Conservation (phyloP, 768 basidiomycete genomes). For the Sporobolomyces phaffii region DNA sequence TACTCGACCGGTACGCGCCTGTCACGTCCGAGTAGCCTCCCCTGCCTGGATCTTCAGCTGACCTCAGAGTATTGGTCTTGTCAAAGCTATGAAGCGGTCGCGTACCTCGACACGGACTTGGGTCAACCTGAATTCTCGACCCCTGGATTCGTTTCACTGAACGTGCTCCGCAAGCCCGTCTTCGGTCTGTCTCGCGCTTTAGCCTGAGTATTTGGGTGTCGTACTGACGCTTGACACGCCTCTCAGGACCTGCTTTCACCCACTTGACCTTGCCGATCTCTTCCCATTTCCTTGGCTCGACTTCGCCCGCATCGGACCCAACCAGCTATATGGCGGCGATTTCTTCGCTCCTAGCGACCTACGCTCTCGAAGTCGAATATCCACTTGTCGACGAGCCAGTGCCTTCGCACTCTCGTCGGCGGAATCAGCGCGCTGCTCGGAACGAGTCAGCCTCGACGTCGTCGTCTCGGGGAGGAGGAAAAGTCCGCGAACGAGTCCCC, state of each 20-base stretch:
- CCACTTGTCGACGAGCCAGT: constrained; percentile 43
- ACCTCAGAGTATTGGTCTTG: constrained; percentile 29
- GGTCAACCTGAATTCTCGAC: constrained; percentile 93
- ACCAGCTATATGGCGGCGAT: constrained; percentile 67
- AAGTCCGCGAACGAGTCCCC: constrained; percentile 60
- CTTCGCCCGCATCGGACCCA: constrained; percentile 70
- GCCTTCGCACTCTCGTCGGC: neutral
- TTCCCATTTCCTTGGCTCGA: constrained; percentile 75
- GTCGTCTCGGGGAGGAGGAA: constrained; percentile 23
- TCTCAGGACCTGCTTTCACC: constrained; percentile 80
- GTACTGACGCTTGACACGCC: neutral
- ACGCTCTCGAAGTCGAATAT: constrained; percentile 59
- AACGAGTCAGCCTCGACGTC: neutral
- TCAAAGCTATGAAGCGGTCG: constrained; percentile 67
- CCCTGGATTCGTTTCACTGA: constrained; percentile 74
- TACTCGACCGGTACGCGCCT: constrained; percentile 60
- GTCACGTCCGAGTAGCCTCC: too few relatives aligned
- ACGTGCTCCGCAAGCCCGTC: constrained; percentile 59
- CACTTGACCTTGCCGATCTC: constrained; percentile 65
- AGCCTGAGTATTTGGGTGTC: neutral
- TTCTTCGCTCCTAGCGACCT: constrained; percentile 60
- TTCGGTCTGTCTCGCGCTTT: constrained; percentile 58
- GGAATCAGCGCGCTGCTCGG: neutral
- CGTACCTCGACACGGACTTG: constrained; percentile 83
- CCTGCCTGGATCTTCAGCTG: too few relatives aligned